phyloP scores from a whole-genome alignment of 78 protist species.

The Speleostelium caveatum region DNA sequence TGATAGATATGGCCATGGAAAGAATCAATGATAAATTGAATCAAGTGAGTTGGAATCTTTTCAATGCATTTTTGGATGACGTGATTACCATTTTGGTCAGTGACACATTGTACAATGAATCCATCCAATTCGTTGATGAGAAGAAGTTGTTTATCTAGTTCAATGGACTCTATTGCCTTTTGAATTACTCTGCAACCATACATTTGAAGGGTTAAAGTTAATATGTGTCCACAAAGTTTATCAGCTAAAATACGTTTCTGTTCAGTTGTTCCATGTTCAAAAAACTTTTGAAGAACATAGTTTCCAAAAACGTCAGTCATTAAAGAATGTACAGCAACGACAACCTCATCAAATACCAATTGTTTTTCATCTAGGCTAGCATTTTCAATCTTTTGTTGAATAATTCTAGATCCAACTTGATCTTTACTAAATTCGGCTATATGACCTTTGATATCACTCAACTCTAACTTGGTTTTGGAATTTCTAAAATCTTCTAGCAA shows the following conservation, averaged over 20 bases:
- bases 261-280: constrained; percentile 94
- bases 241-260: constrained; percentile 83
- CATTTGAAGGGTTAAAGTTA: constrained; percentile 93
- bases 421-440: constrained; percentile 94
- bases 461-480: constrained; percentile 68
- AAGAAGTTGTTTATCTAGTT: constrained; percentile 56
- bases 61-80: constrained; percentile 99
- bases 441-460: constrained; percentile 87
- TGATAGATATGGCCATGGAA: constrained; percentile 89
- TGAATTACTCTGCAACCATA: constrained; percentile 99
- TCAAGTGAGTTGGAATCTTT: constrained; percentile 77
- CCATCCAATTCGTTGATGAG: constrained; percentile 93
- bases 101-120: constrained; percentile 93
- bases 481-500: constrained; percentile 80
- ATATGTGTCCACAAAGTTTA: constrained; percentile 87
- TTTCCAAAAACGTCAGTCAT: constrained; percentile 99
- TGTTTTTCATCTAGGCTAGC: constrained; percentile 89
- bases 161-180: constrained; percentile 87
- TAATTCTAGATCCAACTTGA: constrained; percentile 98
- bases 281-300: constrained; percentile 99
- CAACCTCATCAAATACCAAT: constrained; percentile 90
- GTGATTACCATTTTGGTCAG: constrained; percentile 99
- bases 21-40: constrained; percentile 94
- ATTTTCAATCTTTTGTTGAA: constrained; percentile 96
- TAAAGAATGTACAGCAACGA: constrained; percentile 80